phyloP scores from a whole-genome alignment of 345 rosid genomes.

The Salix dunnii region DNA sequence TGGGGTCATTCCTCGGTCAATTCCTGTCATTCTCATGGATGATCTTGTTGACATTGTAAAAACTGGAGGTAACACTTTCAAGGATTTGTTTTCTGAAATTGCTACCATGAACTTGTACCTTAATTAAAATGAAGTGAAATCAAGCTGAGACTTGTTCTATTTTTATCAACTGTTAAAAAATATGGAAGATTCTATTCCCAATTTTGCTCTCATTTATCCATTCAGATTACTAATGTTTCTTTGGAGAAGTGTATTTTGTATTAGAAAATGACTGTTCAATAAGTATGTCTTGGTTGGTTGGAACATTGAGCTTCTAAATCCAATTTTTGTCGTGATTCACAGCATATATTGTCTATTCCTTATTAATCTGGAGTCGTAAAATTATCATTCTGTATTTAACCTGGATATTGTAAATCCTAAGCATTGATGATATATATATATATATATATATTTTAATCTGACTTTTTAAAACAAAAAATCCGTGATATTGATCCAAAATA shows the following conservation, averaged over 20 bases:
- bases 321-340: background rate
- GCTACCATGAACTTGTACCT: background rate
- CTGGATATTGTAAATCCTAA: background rate
- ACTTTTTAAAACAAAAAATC: no score
- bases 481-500: background rate
- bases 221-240: background rate
- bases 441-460: no score
- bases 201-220: background rate
- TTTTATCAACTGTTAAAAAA: background rate
- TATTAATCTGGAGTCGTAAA: background rate
- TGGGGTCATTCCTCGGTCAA: constrained; percentile 93
- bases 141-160: background rate
- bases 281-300: background rate
- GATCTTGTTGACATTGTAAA: constrained; percentile 94
- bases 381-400: background rate
- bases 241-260: background rate
- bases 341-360: background rate
- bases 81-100: background rate
- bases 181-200: background rate
- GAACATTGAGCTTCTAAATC: background rate
- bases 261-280: background rate
- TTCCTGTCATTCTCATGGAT: constrained; percentile 67
- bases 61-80: constrained; percentile 77
- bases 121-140: background rate
- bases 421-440: background rate